Evolutionary conservation across 768 basidiomycete genomes (phyloP), one percentile per base, ranked within the genome.

Genomic region (Xerocomellus chrysenteron): DNA sequence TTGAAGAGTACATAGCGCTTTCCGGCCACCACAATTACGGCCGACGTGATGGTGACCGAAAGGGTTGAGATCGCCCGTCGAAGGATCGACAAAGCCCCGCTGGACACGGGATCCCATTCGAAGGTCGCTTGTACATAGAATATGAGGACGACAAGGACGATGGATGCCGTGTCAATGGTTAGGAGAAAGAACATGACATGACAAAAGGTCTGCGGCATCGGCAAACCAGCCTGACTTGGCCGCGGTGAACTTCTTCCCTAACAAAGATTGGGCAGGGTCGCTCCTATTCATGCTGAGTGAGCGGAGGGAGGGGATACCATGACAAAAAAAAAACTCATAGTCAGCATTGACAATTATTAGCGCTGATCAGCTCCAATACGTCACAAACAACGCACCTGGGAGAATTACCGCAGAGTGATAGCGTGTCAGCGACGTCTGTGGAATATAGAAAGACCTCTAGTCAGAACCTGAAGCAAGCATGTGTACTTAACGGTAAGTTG

Each of bases 1-100:
- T 56, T 63, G 56, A 52, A 53, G 35, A 64, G 53, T 10, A 61
- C 56, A 30, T 61, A 65, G 28, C 62, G 55, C n/a, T 56, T 61
- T 24, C 65, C 59, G 0, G 46, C 48, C 4, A 66, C 47, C 50
- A 64, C 48, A 16, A 59, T 45, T 46, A 64, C n/a, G 4, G 56
- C 62, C 2, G 59, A 66, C 8, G 57, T 57, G 44, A 67, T 32
- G 11, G 55, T 28, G 2, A 50, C 17, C 2, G 61, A 56, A 9
- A 66, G 56, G 6, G 65, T 21, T 12, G 62, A 54, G 36, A 59
- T 42, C 12, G 13, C 19, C 32, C 56, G 47, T 13, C 61, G 64
- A 5, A 62, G 47, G 45, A 46, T 43, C 6, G 55, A 57, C 19
- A 57, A 10, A 26, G 26, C 9, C 2, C 17, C 13, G 44, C 7